Conservation (phyloP, 1,284 basidiomycete species). For the Tetrapyrgos nigripes region DNA sequence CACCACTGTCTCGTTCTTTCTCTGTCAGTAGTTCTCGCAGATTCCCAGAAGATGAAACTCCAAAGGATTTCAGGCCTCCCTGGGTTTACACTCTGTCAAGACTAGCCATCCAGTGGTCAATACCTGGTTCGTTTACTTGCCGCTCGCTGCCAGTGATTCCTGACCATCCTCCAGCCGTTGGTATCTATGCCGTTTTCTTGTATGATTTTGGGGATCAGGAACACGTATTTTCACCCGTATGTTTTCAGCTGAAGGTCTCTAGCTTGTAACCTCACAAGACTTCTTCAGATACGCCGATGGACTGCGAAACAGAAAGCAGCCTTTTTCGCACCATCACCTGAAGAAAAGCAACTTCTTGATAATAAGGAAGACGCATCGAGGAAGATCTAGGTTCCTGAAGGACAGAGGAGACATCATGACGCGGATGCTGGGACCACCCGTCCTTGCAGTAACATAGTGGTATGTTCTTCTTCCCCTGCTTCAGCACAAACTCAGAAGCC, state of each 20-base stretch:
- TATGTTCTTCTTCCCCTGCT: too few species aligned
- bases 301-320: slow-evolving; percentile 43
- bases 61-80: slow-evolving; percentile 55
- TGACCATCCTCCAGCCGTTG: slow-evolving; percentile 42
- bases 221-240: slow-evolving; percentile 72
- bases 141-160: not conserved
- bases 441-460: too few species aligned
- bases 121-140: slow-evolving; percentile 49
- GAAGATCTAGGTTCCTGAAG: too few species aligned
- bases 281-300: slow-evolving; percentile 54
- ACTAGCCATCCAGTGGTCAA: slow-evolving; percentile 51
- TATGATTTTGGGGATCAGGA: slow-evolving; percentile 73
- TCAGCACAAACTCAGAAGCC: too few species aligned
- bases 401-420: too few species aligned
- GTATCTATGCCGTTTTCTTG: slow-evolving; percentile 65
- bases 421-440: too few species aligned
- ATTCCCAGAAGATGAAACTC: not conserved
- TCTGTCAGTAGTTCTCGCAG: not conserved
- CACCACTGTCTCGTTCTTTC: not conserved
- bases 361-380: not conserved
- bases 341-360: slow-evolving; percentile 45
- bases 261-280: not conserved
- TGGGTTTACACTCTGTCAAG: slow-evolving; percentile 60
- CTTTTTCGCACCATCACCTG: slow-evolving; percentile 57
- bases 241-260: slow-evolving; percentile 27